These are phyloP conservation scores for Quercus rubra DNA, from an alignment of 306 rosid genomes.

Conservation along the genomic window DNA sequence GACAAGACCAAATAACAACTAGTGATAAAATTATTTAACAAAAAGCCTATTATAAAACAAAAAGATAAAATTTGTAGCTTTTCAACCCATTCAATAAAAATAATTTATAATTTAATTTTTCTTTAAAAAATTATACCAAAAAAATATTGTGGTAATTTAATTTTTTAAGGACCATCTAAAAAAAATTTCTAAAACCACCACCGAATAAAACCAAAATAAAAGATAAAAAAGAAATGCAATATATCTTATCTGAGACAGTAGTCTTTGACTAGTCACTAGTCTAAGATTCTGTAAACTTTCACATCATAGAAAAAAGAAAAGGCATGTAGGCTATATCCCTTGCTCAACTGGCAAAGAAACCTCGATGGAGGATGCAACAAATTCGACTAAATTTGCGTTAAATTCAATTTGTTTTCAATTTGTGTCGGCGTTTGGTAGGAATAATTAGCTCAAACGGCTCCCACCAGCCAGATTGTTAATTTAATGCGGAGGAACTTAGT, in stretches of 20 bases:
- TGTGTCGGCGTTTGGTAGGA: background rate
- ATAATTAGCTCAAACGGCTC: background rate
- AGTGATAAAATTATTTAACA: no score
- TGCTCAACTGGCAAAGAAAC: background rate
- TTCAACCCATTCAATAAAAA: no score
- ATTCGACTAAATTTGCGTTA: background rate
- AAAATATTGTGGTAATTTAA: no score
- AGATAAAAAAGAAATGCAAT: background rate
- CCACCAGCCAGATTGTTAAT: background rate
- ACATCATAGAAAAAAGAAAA: background rate
- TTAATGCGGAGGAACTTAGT: background rate
- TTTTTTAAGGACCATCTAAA: no score
- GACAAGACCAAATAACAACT: no score
- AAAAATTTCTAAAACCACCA: no score
- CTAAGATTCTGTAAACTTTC: background rate
- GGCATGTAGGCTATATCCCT: background rate
- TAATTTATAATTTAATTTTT: no score
- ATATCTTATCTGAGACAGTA: background rate
- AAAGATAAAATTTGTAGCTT: no score
- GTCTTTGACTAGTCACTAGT: background rate
- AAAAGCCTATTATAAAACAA: no score
- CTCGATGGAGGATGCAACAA: background rate
- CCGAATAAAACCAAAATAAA: background rate
- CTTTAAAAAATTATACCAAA: no score
- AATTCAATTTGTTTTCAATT: background rate